Base-by-base conservation (phyloP, 2,329 filamentous ascomycete species). In the Bipolaris sorokiniana region DNA sequence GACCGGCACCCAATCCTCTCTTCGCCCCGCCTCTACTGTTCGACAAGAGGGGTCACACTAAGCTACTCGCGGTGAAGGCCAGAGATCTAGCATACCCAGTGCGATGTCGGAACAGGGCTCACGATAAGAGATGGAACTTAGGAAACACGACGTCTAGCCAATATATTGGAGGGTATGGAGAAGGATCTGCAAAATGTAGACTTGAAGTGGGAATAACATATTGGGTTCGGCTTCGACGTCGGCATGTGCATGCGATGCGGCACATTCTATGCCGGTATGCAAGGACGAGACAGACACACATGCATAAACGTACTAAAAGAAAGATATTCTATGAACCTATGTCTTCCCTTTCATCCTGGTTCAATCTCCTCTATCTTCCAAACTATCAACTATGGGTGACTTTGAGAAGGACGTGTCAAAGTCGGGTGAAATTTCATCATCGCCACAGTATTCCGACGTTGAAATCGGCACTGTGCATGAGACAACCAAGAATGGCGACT, bases 401-500 rank as follows among this genome's bases (percentile, higher is more conserved):
- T 38, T 38, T 15, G 44, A 48, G 33, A 45, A 57, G 48, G 44
- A 53, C 7, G 3, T 45, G 7, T 56, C 34, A 7, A 56, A 56
- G 31, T 37, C 49, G 11, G 37, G 42, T n/a, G 44, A 44, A 26
- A 31, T 16, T 13, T 53, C 38, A 23, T 37, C 50, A 2, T 54
- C 49, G 23, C 51, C 33, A 41, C 47, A 51, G 5, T 6, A 38
- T 37, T 51, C 41, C 0, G 62, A 62, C 31, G 31, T 64, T 37
- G 61, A 66, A 23, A 54, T 51, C 3, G 57, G 61, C 15, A 59
- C 50, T 34, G 44, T 60, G 10, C 49, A 56, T n/a, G 55, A 57
- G 34, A 26, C 37, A n/a, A 45, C 52, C 36, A 59, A 61, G 15
- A 54, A 65, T 26, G 67, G 62, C 37, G 69, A 71, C 46, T 64